phyloP scores from a whole-genome alignment of 2,329 filamentous ascomycete genomes.

The Cladosporium austrohemisphaericum region DNA sequence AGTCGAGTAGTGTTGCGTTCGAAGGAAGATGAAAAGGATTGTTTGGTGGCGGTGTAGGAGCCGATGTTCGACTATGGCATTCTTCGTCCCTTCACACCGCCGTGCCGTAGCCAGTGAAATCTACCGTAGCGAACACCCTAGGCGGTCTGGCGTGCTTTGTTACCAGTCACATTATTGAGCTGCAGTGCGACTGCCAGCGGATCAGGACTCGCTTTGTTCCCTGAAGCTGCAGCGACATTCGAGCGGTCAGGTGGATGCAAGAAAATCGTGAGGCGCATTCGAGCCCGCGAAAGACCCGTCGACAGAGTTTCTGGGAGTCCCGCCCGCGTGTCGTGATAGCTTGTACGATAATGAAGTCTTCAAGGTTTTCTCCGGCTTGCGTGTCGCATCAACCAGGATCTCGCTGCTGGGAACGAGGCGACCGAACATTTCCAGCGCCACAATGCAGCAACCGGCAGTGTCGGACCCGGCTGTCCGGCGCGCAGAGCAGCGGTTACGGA shows the following conservation, averaged over 20 bases:
- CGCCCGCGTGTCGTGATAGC: background rate
- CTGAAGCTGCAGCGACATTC: constrained; percentile 1
- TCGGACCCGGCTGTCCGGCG: background rate
- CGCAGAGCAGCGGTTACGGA: constrained; percentile 6
- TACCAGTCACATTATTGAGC: constrained; percentile 2
- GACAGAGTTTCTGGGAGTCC: background rate
- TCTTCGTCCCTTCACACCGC: constrained; percentile 6
- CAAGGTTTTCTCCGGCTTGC: constrained; percentile 9
- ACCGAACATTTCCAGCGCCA: constrained; percentile 3
- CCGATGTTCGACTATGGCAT: constrained; percentile 1
- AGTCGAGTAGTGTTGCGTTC: no score
- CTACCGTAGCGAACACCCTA: constrained; percentile 2
- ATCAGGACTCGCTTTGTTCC: constrained; percentile 4
- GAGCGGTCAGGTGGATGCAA: constrained; percentile 9
- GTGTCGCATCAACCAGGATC: constrained; percentile 6
- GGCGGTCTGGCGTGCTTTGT: constrained; percentile 12
- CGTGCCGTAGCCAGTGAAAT: background rate
- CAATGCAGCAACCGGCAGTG: background rate
- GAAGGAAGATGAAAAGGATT: background rate
- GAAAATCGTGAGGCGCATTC: constrained; percentile 6
- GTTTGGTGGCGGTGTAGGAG: constrained; percentile 9
- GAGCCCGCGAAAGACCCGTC: background rate
- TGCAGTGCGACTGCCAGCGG: constrained; percentile 5
- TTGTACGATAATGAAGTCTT: background rate
- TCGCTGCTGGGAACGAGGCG: constrained; percentile 1